Evolutionary conservation across 2,329 filamentous ascomycete genomes (phyloP), one percentile per base, ranked within the genome.

Genomic region (Colletotrichum somersetense): DNA sequence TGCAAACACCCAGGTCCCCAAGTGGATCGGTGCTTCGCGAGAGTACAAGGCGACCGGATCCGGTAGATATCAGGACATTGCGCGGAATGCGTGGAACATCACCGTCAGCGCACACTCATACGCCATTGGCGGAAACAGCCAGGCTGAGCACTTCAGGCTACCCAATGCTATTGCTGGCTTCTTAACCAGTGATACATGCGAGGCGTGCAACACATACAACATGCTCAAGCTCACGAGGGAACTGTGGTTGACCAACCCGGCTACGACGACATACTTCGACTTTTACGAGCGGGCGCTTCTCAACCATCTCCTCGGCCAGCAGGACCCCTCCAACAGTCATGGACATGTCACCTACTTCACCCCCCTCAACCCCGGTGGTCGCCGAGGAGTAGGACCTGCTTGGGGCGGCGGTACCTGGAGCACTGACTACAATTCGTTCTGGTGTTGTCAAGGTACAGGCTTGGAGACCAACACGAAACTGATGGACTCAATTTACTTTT

Each of bases 181-280:
- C 63, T 78, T 89, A 14, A 77, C 77, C 4, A 75, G 78, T 0
- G 87, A 89, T 75, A 88, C 86, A 0, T 83, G 81, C 56, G 87
- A 89, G 77, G 82, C 82, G 2, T 88, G 87, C 78, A 88, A 88
- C 76, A 86, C 85, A 0, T 88, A 88, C 76, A 89, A 89, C 74
- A 89, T 88, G 87, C 83, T 88, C 57, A 88, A 88, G 75, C 77
- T 89, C 46, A 87, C 87, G 0, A 81, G 85, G 0, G 85, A 88
- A 66, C 80, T 89, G 5, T 89, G 84, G 83, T 77, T 81, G 1
- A 77, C 83, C 42, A 79, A 85, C 38, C 85, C 85, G 0, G 77
- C 73, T 0, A 78, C 78, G 23, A 77, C 83, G 3, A 77, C 78
- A 1, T 88, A 88, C 76, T 87, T 88, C 73, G 86, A 88, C 77